These are phyloP conservation scores for Russula abietina DNA, from an alignment of 768 basidiomycete species.

Conservation along the genomic window DNA sequence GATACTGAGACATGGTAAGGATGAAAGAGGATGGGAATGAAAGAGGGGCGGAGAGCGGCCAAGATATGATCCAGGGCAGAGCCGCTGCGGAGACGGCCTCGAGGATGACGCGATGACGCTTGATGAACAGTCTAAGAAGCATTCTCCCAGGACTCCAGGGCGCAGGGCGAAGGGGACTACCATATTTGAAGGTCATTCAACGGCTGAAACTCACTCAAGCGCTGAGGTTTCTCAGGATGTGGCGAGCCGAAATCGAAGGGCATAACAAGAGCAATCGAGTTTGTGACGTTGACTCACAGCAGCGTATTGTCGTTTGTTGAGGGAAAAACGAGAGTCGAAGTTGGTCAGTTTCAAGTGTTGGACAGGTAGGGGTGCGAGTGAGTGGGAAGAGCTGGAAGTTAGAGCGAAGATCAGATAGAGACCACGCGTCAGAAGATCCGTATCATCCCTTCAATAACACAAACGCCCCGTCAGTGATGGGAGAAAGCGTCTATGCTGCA, in stretches of 20 bases:
- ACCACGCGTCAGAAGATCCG: not conserved
- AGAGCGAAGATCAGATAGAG: not conserved
- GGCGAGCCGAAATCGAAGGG: not conserved
- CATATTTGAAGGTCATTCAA: not conserved
- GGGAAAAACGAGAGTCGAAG: not conserved
- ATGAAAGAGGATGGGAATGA: too few relatives aligned
- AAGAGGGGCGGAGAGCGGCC: too few relatives aligned
- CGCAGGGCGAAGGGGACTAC: conserved; percentile 2
- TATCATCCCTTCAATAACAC: not conserved
- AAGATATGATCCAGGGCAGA: not conserved
- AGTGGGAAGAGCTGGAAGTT: not conserved
- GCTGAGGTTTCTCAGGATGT: not conserved
- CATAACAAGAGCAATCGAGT: not conserved
- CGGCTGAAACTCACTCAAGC: not conserved
- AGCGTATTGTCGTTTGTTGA: too few relatives aligned
- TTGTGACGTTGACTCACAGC: not conserved
- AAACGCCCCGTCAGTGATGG: not conserved
- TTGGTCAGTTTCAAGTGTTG: not conserved
- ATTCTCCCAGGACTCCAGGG: not conserved
- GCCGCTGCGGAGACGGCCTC: conserved; percentile 16
- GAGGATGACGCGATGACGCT: not conserved
- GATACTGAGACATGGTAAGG: not conserved
- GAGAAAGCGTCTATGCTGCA: not conserved
- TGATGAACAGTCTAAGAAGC: not conserved
- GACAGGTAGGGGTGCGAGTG: too few relatives aligned